Percentiles rank a stretch among this genome's conserved stretches.
Evolutionary conservation across 495 filamentous ascomycete species (phyloP).

Genomic region (Penicillium lagena): DNA sequence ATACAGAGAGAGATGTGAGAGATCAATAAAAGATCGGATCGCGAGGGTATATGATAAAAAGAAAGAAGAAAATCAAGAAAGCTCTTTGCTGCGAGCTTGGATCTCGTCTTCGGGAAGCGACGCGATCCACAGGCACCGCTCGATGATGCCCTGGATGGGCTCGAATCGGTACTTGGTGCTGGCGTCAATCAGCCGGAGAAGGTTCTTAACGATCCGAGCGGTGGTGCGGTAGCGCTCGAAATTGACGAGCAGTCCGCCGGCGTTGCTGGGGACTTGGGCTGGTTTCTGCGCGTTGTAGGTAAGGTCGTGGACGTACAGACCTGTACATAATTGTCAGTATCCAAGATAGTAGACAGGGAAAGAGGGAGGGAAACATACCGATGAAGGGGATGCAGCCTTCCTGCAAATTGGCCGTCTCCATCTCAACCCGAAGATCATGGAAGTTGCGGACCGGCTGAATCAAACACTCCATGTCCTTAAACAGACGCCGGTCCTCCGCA

Average conservation of each 20-base stretch:
- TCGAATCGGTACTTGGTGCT: constrained; percentile 82
- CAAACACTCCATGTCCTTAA: constrained; percentile 76
- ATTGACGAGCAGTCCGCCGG: constrained; percentile 73
- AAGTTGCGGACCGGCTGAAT: constrained; percentile 90
- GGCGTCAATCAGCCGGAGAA: constrained; percentile 85
- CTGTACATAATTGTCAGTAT: constrained; percentile 18
- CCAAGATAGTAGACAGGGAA: background rate
- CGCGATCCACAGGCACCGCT: constrained; percentile 93
- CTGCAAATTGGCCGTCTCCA: constrained; percentile 72
- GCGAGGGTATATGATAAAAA: constrained; percentile 1
- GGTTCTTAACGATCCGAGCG: constrained; percentile 87
- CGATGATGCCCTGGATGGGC: constrained; percentile 78
- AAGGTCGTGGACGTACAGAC: constrained; percentile 91
- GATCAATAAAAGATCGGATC: constrained; percentile 5
- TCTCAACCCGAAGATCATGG: constrained; percentile 78
- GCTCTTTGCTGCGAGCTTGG: constrained; percentile 44
- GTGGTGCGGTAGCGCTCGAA: constrained; percentile 90
- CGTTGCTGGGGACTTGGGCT: constrained; percentile 51
- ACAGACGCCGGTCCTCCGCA: constrained; percentile 56
- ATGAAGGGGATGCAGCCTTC: constrained; percentile 96
- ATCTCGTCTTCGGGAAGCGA: constrained; percentile 85
- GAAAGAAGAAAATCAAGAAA: constrained; percentile 34
- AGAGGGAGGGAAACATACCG: constrained; percentile 43
- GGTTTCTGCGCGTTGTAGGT: constrained; percentile 93
- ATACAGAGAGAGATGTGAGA: constrained; percentile 1